Percentiles rank a stretch among this genome's conserved stretches.
Evolutionary conservation across 2,329 filamentous ascomycete species (phyloP).

Genomic region (Colletotrichum camelliae): DNA sequence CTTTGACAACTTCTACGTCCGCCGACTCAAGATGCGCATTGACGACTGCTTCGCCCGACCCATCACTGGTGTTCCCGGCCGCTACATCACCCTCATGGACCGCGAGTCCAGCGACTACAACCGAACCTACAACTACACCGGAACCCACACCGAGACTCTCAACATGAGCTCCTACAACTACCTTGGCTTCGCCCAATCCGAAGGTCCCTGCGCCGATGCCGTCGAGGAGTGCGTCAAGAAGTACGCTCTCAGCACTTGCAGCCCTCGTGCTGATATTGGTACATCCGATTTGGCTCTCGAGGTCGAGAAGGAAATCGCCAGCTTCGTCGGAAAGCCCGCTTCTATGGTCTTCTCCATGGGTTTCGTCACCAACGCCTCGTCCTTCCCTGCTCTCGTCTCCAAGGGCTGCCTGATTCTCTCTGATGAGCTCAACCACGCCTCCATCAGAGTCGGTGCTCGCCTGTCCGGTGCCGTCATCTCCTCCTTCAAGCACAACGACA

Average conservation of each 20-base stretch:
- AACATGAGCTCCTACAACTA: constrained; percentile 99
- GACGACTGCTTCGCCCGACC: constrained; percentile 97
- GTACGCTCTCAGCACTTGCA: constrained; percentile 83
- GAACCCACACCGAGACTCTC: constrained; percentile 90
- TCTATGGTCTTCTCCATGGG: constrained; percentile 99
- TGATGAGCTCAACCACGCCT: constrained; percentile 97
- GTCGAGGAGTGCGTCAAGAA: constrained; percentile 85
- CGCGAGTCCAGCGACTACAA: constrained; percentile 93
- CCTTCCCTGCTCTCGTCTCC: constrained; percentile 89
- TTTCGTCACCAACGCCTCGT: constrained; percentile 92
- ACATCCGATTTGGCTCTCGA: constrained; percentile 88
- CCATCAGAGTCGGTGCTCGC: constrained; percentile 93
- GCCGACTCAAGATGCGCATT: constrained; percentile 89
- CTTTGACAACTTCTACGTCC: constrained; percentile 98
- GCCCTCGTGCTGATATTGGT: constrained; percentile 82
- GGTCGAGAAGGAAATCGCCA: constrained; percentile 87
- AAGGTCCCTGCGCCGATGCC: constrained; percentile 93
- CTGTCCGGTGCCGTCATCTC: constrained; percentile 93
- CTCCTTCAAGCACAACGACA: constrained; percentile 98
- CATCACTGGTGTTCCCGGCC: constrained; percentile 90
- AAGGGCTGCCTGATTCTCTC: constrained; percentile 96
- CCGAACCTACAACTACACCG: constrained; percentile 84
- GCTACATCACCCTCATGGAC: constrained; percentile 92
- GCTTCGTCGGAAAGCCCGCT: constrained; percentile 91
- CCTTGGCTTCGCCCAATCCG: constrained; percentile 95